Percentiles rank a stretch among this genome's conserved stretches.
Conservation (phyloP, 805 yeast genomes). For the Cyberlindnera saturnus region DNA sequence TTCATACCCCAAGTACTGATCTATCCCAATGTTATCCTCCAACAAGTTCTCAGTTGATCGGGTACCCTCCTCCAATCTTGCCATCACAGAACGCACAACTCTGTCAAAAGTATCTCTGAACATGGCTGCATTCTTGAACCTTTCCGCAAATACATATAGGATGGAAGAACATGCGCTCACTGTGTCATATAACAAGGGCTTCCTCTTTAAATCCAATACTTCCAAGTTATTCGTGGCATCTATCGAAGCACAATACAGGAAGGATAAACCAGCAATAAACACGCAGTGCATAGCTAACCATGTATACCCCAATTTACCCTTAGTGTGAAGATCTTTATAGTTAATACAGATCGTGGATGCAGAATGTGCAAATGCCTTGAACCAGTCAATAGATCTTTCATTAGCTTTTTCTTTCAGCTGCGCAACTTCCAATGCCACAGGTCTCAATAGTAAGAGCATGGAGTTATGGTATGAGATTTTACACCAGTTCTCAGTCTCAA, state of each 20-base stretch:
- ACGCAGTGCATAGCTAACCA: constrained; percentile 29
- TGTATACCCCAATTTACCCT: constrained; percentile 23
- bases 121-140: constrained; percentile 21
- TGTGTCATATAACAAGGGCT: constrained; percentile 24
- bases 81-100: constrained; percentile 17
- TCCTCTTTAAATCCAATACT: constrained; percentile 22
- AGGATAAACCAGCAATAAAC: constrained; percentile 27
- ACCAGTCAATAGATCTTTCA: constrained; percentile 26
- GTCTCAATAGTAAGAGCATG: constrained; percentile 25
- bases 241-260: constrained; percentile 28
- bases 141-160: constrained; percentile 26
- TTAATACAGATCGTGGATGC: constrained; percentile 26
- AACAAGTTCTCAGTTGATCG: constrained; percentile 3
- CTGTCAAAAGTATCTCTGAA: constrained; percentile 27
- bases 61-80: constrained; percentile 8
- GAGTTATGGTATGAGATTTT: constrained; percentile 30
- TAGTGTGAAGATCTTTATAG: constrained; percentile 23
- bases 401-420: constrained; percentile 8
- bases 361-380: constrained; percentile 27
- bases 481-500: constrained; percentile 30
- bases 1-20: constrained; percentile 9
- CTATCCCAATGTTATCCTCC: constrained; percentile 14
- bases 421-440: constrained; percentile 23
- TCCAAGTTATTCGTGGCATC: constrained; percentile 15
- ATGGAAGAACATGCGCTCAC: constrained; percentile 25